A percentile compares a stretch with the other conserved stretches of the same genome.
phyloP scores from a whole-genome alignment of 179 eudicot genomes.

The Camellia oleifera region DNA sequence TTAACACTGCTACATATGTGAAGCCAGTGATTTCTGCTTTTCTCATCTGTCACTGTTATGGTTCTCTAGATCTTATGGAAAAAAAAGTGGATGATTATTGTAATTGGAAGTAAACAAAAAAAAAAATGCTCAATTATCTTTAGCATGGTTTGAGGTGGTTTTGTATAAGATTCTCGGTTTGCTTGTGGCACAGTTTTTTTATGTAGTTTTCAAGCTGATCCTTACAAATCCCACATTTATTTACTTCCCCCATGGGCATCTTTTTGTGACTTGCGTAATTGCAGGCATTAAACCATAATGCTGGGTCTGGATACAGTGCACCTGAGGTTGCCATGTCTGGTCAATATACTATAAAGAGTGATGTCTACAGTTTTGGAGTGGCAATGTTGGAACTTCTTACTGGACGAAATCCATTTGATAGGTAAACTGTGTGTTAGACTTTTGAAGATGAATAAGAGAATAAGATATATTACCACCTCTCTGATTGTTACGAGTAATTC shows the following conservation, averaged over 20 bases:
- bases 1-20: too few species aligned
- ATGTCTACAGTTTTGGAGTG: constrained; percentile 95
- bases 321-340: constrained; percentile 80
- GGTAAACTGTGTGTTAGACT: constrained; percentile 37
- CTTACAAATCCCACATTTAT: not conserved
- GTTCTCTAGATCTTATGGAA: not conserved
- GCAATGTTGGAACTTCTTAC: constrained; percentile 95
- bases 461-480: not conserved
- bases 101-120: not conserved
- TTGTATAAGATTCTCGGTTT: not conserved
- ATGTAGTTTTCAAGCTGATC: not conserved
- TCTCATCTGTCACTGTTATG: not conserved
- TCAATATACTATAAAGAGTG: constrained; percentile 83
- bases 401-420: constrained; percentile 89
- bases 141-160: not conserved
- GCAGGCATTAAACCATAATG: constrained; percentile 62
- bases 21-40: too few species aligned
- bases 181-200: not conserved
- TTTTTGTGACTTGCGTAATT: constrained; percentile 7
- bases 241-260: not conserved
- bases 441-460: not conserved
- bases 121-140: not conserved
- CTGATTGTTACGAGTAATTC: constrained; percentile 3
- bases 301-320: constrained; percentile 70
- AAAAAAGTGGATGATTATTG: not conserved